A percentile compares a stretch with the other conserved stretches of the same genome.
Conservation (phyloP, 176 grass and related monocot genomes). For the Metroxylon sagu region DNA sequence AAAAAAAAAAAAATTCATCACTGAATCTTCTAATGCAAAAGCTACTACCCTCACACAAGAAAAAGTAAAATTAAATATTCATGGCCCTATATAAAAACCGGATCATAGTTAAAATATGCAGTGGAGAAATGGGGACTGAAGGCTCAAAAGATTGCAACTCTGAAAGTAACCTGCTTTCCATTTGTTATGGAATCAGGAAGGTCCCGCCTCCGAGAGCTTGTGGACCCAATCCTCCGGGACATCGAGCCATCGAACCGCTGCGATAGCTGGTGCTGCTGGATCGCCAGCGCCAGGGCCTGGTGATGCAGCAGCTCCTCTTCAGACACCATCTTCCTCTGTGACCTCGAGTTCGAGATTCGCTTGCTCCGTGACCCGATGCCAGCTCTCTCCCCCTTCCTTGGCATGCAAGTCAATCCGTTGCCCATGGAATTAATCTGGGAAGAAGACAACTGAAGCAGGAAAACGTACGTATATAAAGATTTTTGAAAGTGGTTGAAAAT, state of each 20-base stretch:
- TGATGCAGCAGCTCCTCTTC: constrained; percentile 92
- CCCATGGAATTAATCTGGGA: constrained; percentile 39
- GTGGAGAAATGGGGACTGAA: too few species aligned
- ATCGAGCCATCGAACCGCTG: constrained; percentile 66
- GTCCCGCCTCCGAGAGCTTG: constrained; percentile 72
- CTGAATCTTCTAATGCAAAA: too few species aligned
- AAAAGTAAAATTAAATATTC: too few species aligned
- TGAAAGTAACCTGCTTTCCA: constrained; percentile 44
- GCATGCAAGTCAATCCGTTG: constrained; percentile 64
- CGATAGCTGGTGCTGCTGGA: constrained; percentile 63
- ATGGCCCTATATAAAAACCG: too few species aligned
- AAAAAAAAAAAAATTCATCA: too few species aligned
- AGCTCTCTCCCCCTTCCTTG: constrained; percentile 26
- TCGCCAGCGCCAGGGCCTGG: constrained; percentile 86
- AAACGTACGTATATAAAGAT: too few species aligned
- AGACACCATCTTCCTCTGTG: constrained; percentile 52
- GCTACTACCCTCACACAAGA: too few species aligned
- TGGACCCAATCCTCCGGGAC: constrained; percentile 44
- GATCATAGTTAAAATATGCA: too few species aligned
- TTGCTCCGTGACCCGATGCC: constrained; percentile 50
- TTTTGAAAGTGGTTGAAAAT: too few species aligned
- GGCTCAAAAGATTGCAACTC: neutral
- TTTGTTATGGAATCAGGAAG: constrained; percentile 67
- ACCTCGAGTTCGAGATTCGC: constrained; percentile 38
- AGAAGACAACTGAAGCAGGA: too few species aligned